Base-by-base conservation (phyloP, 2,329 filamentous ascomycete genomes). In the Zymoseptoria tritici region DNA sequence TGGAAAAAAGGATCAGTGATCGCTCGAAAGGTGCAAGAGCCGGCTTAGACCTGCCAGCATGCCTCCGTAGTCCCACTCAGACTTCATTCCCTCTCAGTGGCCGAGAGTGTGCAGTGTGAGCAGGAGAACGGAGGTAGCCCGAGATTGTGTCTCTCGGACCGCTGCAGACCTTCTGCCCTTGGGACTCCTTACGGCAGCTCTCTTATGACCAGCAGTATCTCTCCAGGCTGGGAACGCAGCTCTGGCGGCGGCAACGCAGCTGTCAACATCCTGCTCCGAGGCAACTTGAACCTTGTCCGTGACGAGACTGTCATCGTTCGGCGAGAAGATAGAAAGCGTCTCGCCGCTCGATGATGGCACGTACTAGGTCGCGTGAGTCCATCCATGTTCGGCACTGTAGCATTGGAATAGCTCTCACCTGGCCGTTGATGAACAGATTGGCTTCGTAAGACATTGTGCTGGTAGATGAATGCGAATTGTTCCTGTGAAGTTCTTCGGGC, bases 171-270 rank as follows among this genome's bases (percentile, higher is more conserved):
- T 22, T 22, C 21, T 22, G 4, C 21, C 21, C 21, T 22, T 22
- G 21, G 21, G 21, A 22, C 4, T 22, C 21, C 21, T 22, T 22
- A 22, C 21, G 21, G 21, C 21, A 22, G 21, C 21, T 22, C 21
- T 22, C 21, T 22, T 22, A 22, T 22, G 21, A 22, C 21, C 54
- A 81, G 67, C 83, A 2, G 81, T 83, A 64, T 81, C 82, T 49
- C 81, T 79, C 90, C 90, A 95, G 58, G 79, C 75, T 49, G 80
- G 81, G 72, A 89, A 87, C 1, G 89, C 89, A 19, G 79, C 78
- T 21, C 84, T 78, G 0, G 89, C 88, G 19, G 85, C 81, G 7
- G 75, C 74, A n/a, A 81, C 74, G 20, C 85, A 85, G 60, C 82
- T 78, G 9, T 78, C 75, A 54, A 82, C 81, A 64, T 85, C 79